A percentile compares a stretch with the other conserved stretches of the same genome.
Evolutionary conservation across 2,329 filamentous ascomycete species (phyloP).

Genomic region (Immersiporthe knoxdaviesiana): DNA sequence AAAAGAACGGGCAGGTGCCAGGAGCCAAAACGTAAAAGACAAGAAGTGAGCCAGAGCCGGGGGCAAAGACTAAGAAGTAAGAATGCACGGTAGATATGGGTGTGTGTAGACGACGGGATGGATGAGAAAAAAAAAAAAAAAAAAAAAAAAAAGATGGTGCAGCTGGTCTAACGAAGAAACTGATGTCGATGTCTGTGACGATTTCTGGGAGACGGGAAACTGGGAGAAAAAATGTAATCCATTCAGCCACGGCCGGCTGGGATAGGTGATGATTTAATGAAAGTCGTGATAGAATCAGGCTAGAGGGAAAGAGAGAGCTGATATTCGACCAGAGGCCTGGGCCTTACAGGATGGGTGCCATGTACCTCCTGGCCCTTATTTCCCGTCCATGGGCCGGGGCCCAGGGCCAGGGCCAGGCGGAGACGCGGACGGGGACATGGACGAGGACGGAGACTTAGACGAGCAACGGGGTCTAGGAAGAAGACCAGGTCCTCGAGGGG

Average conservation of each 20-base stretch:
- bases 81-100: not conserved
- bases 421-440: slow-evolving; percentile 15
- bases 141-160: slow-evolving; percentile 8
- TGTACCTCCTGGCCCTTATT: slow-evolving; percentile 25
- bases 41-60: not conserved
- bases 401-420: slow-evolving; percentile 13
- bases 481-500: slow-evolving; percentile 20
- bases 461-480: slow-evolving; percentile 7
- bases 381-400: slow-evolving; percentile 27
- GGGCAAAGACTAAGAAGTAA: not conserved
- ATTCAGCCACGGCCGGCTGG: slow-evolving; percentile 23
- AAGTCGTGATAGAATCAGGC: slow-evolving; percentile 25
- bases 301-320: slow-evolving; percentile 21
- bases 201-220: not conserved
- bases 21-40: not conserved
- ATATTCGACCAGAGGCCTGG: slow-evolving; percentile 24
- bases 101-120: not conserved
- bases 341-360: slow-evolving; percentile 17
- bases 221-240: slow-evolving; percentile 1
- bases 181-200: not conserved
- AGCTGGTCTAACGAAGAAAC: not conserved
- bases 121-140: slow-evolving; percentile 9
- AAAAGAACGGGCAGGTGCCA: not conserved
- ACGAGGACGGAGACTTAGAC: slow-evolving; percentile 17
- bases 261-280: slow-evolving; percentile 29